Conservation (phyloP, 1,284 basidiomycete genomes). For the Xerocomus amazonicus region DNA sequence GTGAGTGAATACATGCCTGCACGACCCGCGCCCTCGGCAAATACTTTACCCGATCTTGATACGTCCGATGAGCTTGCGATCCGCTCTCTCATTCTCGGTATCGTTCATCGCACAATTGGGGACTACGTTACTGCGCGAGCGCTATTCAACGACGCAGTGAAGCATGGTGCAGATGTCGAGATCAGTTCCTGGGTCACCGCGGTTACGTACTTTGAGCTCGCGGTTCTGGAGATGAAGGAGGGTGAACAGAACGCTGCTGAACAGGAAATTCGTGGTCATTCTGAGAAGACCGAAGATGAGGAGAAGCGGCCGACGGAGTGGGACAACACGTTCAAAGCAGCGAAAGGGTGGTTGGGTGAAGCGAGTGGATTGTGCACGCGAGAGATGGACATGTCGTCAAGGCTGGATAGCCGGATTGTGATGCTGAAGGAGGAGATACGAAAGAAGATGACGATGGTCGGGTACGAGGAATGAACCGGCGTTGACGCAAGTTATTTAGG, state of each 20-base stretch:
- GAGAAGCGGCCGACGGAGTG: conserved; percentile 36
- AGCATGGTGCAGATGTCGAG: conserved; percentile 37
- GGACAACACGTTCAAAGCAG: conserved; percentile 45
- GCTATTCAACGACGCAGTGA: conserved; percentile 51
- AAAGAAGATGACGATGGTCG: conserved; percentile 50
- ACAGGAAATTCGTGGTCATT: not conserved
- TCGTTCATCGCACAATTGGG: conserved; percentile 56
- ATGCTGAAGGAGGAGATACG: conserved; percentile 70
- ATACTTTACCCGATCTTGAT: conserved; percentile 44
- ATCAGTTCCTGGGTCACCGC: conserved; percentile 65
- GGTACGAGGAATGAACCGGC: conserved; percentile 14
- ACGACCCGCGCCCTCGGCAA: conserved; percentile 9
- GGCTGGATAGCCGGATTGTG: conserved; percentile 64
- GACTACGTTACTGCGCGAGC: conserved; percentile 43
- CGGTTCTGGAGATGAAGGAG: conserved; percentile 61
- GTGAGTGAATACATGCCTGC: conserved; percentile 32
- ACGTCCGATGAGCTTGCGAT: conserved; percentile 68
- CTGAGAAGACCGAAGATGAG: conserved; percentile 7
- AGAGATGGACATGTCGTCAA: conserved; percentile 58
- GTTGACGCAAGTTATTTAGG: too few species aligned
- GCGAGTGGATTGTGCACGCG: conserved; percentile 50
- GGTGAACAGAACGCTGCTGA: conserved; percentile 35
- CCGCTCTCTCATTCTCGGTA: conserved; percentile 64
- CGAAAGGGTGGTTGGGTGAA: conserved; percentile 48
- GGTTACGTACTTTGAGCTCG: conserved; percentile 63